Conservation (phyloP, 1,284 basidiomycete species). For the Thecaphora thlaspeos region DNA sequence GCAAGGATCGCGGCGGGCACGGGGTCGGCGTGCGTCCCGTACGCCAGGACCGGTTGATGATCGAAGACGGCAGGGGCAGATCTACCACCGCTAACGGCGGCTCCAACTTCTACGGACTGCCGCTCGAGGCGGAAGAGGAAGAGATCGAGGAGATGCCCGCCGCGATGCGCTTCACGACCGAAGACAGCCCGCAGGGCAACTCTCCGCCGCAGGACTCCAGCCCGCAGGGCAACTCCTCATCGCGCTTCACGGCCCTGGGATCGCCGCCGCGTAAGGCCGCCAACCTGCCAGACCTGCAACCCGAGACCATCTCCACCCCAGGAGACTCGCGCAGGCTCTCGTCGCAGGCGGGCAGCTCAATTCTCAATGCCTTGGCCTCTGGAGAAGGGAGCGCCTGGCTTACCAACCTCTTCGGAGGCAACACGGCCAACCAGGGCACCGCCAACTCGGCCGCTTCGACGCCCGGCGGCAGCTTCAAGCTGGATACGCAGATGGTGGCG, state of each 20-base stretch:
- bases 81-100: too few species aligned
- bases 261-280: slow-evolving; percentile 15
- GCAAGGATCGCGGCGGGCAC: slow-evolving; percentile 43
- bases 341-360: slow-evolving; percentile 38
- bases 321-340: slow-evolving; percentile 32
- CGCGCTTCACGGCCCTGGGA: slow-evolving; percentile 25
- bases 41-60: slow-evolving; percentile 33
- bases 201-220: slow-evolving; percentile 17
- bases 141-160: slow-evolving; percentile 40
- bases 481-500: slow-evolving; percentile 45
- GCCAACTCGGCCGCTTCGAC: slow-evolving; percentile 3
- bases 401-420: slow-evolving; percentile 40
- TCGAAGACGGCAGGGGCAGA: slow-evolving; percentile 19
- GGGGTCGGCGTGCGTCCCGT: slow-evolving; percentile 35
- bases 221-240: slow-evolving; percentile 12
- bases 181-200: slow-evolving; percentile 11
- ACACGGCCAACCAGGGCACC: slow-evolving; percentile 20
- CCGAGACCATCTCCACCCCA: slow-evolving; percentile 32
- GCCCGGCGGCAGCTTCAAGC: slow-evolving; percentile 29
- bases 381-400: slow-evolving; percentile 47
- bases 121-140: slow-evolving; percentile 30
- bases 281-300: slow-evolving; percentile 18
- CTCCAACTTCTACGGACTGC: slow-evolving; percentile 4
- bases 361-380: slow-evolving; percentile 41
- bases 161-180: slow-evolving; percentile 31